Base-by-base conservation (phyloP, 805 yeast genomes). In the Hanseniaspora singularis region DNA sequence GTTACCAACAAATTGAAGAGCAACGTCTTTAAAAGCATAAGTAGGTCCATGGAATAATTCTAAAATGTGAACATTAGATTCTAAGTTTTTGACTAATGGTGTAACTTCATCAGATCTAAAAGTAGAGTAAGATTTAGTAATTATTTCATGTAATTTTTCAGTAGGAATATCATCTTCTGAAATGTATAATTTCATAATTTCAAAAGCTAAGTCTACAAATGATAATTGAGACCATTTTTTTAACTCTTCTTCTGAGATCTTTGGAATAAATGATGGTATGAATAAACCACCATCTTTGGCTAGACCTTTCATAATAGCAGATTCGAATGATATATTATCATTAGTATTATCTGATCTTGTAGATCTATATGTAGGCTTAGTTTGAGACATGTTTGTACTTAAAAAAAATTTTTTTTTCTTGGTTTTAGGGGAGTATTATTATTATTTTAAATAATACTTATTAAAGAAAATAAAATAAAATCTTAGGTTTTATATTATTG, bases 41-140 rank as follows among this genome's bases (percentile, higher is more conserved):
- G 99, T 92, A 53, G 99, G 99, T 31, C 99, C 99, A 61, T 92
- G 99, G 78, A 92, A 92, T 50, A 92, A 72, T 66, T 92, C 99
- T 58, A 92, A 71, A 48, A 92, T 67, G 61, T 84, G 81, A 51
- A 89, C 67, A 50, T 76, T 73, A 40, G 74, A 68, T 44, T 81
- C 70, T 33, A 66, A 60, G 33, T 64, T 64, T 24, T 48, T 42
- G 28, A 70, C 74, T 40, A 87, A 64, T 22, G 99, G 99, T 16
- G 98, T 88, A 41, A 92, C 85, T n/a, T 83, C 82, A 7, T 69
- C 59, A n/a, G 81, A 64, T 64, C 96, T 79, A 73, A 92, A 92
- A 27, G 96, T 86, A 26, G 95, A 75, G 66, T 92, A 92, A 0
- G 97, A 86, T 52, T 69, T 77, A 26, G 63, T 54, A 44, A 87